Evolutionary conservation across 2,329 filamentous ascomycete genomes (phyloP), one percentile per base, ranked within the genome.

Genomic region (Cytospora schulzeri): DNA sequence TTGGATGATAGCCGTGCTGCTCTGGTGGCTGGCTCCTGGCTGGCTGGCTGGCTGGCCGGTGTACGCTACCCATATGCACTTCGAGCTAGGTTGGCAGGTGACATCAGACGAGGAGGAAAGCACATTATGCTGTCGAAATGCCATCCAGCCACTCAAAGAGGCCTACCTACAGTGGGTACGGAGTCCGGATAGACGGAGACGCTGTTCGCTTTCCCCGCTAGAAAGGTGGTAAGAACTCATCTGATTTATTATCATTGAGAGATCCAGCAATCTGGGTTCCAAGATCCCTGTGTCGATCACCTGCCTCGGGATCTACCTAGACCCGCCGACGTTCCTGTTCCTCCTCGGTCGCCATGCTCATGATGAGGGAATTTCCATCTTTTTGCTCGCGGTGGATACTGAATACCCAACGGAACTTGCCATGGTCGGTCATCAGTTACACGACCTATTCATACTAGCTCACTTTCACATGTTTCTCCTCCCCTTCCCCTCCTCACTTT

Each of bases 241-340:
- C n/a, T n/a, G n/a, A n/a, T 31, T 33, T 35, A 41, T 41, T 19
- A 41, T 41, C 45, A 52, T 45, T 41, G 59, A 61, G 59, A 61
- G 59, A 61, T 61, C 63, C 63, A 63, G 60, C 64, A 58, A 54
- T 54, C 55, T 60, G 60, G 64, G 45, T 56, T 28, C 29, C 29
- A 50, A 66, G 31, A 66, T 41, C 64, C 64, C 60, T 66, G 64
- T 63, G 64, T 19, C 60, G 64, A 66, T 66, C 64, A 55, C 19
- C n/a, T 24, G 35, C 26, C 51, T 55, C 55, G 35, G 41, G 52
- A 41, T 48, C 19, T 48, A 48, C 59, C 60, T 31, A 56, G 55
- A 63, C 60, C 38, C n/a, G 19, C 15, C 45, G 51, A 29, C 5
- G 35, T 28, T 28, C 52, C n/a, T n/a, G n/a, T n/a, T n/a, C n/a